A percentile compares a stretch with the other conserved stretches of the same genome.
Conservation (phyloP, 306 rosid genomes). For the Pueraria montana region DNA sequence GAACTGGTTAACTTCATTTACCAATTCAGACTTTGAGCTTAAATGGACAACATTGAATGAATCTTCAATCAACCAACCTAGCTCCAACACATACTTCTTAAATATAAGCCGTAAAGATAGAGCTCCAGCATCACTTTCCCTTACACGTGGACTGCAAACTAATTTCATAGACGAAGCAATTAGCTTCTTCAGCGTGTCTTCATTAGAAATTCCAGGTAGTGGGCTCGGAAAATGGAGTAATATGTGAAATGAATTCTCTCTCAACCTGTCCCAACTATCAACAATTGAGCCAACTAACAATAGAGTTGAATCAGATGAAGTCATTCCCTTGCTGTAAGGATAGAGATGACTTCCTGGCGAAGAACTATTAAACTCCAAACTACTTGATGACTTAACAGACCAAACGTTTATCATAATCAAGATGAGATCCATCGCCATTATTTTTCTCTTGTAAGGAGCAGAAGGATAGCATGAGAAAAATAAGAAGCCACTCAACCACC, state of each 20-base stretch:
- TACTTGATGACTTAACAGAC: slow-evolving; percentile 68
- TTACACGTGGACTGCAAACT: slow-evolving; percentile 97
- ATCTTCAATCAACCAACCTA: slow-evolving; percentile 76
- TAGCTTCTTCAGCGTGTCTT: slow-evolving; percentile 65
- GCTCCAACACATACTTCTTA: slow-evolving; percentile 88
- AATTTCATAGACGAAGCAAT: slow-evolving; percentile 82
- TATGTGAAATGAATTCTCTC: slow-evolving; percentile 87
- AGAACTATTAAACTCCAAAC: slow-evolving; percentile 54
- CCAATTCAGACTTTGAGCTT: slow-evolving; percentile 53
- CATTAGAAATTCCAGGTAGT: slow-evolving; percentile 90
- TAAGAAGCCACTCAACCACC: slow-evolving; percentile 94
- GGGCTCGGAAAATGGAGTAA: slow-evolving; percentile 93
- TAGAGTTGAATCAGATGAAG: slow-evolving; percentile 79
- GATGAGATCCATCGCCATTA: slow-evolving; percentile 94
- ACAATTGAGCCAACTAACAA: slow-evolving; percentile 90
- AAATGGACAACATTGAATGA: slow-evolving; percentile 62
- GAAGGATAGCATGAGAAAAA: slow-evolving; percentile 98
- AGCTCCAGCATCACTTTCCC: slow-evolving; percentile 99
- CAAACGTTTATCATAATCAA: slow-evolving; percentile 85
- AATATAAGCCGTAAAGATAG: slow-evolving; percentile 82
- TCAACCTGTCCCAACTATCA: slow-evolving; percentile 99
- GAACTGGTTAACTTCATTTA: slow-evolving; percentile 53
- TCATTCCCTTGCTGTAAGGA: slow-evolving; percentile 84
- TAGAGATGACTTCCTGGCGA: slow-evolving; percentile 58
- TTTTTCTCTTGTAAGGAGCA: slow-evolving; percentile 97